Evolutionary conservation across 1,284 basidiomycete genomes (phyloP).

Genomic region (Sanghuangporus weigelae): DNA sequence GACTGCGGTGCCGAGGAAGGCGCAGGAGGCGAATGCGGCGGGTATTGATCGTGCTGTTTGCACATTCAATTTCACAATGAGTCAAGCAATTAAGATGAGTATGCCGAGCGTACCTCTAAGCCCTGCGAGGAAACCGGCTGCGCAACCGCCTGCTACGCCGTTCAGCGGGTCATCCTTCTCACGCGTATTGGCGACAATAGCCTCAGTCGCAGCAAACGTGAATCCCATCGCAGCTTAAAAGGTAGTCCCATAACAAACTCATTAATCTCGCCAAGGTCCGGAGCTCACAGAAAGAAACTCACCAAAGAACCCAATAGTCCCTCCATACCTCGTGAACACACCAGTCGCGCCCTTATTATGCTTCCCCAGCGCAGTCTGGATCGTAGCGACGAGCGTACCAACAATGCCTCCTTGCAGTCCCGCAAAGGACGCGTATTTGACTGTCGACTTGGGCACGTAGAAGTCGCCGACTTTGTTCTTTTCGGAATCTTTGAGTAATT

Average conservation of each 20-base stretch:
- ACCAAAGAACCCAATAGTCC: constrained; percentile 83
- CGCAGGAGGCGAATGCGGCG: constrained; percentile 77
- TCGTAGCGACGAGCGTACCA: constrained; percentile 72
- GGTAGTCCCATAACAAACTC: constrained; percentile 3
- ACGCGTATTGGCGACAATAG: constrained; percentile 77
- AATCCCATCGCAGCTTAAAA: constrained; percentile 83
- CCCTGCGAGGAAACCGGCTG: constrained; percentile 89
- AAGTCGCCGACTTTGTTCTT: background rate
- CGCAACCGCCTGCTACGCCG: constrained; percentile 85
- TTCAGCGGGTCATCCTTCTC: constrained; percentile 81
- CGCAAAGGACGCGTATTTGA: constrained; percentile 55
- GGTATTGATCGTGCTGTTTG: constrained; percentile 77
- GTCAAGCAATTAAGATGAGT: background rate
- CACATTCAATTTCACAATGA: constrained; percentile 8
- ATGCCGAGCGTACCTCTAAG: constrained; percentile 58
- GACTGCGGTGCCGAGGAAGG: constrained; percentile 73
- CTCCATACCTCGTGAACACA: constrained; percentile 73
- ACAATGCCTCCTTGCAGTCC: constrained; percentile 69
- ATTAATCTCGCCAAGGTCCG: background rate
- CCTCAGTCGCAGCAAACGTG: constrained; percentile 80
- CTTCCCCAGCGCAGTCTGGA: constrained; percentile 80
- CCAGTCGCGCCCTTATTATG: constrained; percentile 88
- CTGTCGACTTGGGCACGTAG: constrained; percentile 55
- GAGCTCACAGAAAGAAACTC: constrained; percentile 21
- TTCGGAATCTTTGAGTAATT: background rate